These are phyloP conservation scores for Penicillium desertorum DNA, from an alignment of 495 filamentous ascomycete genomes.

Conservation along the genomic window DNA sequence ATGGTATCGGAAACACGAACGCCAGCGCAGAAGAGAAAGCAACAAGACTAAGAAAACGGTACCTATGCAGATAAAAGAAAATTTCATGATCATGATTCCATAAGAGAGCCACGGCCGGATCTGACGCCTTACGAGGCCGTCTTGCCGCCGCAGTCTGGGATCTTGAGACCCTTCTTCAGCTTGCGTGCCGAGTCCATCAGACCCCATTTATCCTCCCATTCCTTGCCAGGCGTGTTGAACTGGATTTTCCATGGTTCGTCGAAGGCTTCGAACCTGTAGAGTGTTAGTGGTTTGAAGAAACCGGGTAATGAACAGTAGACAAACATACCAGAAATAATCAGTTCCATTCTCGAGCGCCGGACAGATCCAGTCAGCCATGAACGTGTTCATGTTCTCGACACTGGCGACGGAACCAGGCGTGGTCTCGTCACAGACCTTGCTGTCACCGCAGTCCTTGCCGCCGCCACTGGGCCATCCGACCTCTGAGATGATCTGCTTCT, in stretches of 20 bases:
- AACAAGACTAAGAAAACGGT: conserved; percentile 1
- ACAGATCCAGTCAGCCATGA: conserved; percentile 87
- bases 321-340: conserved; percentile 83
- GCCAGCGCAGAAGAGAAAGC: conserved; percentile 3
- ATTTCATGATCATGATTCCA: conserved; percentile 29
- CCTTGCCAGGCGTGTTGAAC: conserved; percentile 65
- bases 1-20: conserved; percentile 1
- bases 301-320: neutral
- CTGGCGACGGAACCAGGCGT: conserved; percentile 70
- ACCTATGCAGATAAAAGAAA: conserved; percentile 5
- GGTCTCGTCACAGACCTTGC: conserved; percentile 50
- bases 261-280: conserved; percentile 78
- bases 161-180: conserved; percentile 79
- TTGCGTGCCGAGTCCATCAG: conserved; percentile 85
- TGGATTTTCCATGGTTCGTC: conserved; percentile 91
- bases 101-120: conserved; percentile 6
- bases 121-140: conserved; percentile 46
- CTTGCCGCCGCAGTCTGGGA: conserved; percentile 84
- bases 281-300: conserved; percentile 1
- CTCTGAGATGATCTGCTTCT: conserved; percentile 76
- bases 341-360: conserved; percentile 74
- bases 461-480: conserved; percentile 90
- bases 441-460: conserved; percentile 72
- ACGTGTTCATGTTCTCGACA: conserved; percentile 77
- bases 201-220: conserved; percentile 97